A percentile compares a stretch with the other conserved stretches of the same genome.
Evolutionary conservation across 768 basidiomycete species (phyloP).

Genomic region (Calocera cornea): DNA sequence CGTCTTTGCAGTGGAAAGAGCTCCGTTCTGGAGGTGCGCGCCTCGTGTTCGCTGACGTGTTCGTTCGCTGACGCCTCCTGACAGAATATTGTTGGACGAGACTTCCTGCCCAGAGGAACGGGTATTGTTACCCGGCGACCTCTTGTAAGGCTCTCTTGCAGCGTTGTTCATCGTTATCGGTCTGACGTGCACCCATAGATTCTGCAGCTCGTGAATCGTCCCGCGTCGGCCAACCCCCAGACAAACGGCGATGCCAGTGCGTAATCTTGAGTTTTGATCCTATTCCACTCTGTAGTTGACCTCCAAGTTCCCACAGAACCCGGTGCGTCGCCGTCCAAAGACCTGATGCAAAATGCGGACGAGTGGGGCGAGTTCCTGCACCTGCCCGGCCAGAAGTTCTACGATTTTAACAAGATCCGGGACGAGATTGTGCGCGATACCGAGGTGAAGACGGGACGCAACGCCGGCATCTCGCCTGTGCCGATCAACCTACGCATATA

Average conservation of each 20-base stretch:
- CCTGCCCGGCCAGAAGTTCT: conserved; percentile 92
- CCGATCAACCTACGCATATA: conserved; percentile 97
- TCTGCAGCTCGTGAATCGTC: conserved; percentile 86
- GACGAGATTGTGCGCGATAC: conserved; percentile 95
- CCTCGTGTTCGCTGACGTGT: not conserved
- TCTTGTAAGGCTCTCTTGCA: conserved; percentile 41
- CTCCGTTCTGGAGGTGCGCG: conserved; percentile 75
- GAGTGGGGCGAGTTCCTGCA: conserved; percentile 99
- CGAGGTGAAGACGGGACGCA: conserved; percentile 95
- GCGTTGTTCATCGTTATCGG: conserved; percentile 6
- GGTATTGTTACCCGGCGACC: conserved; percentile 98
- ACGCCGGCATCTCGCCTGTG: conserved; percentile 85
- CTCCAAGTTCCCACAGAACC: conserved; percentile 20
- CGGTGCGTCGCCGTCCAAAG: conserved; percentile 38
- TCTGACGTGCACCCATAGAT: conserved; percentile 35
- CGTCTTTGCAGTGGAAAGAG: conserved; percentile 57
- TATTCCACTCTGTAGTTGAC: not conserved
- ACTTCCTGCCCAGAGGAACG: conserved; percentile 96
- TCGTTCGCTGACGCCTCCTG: not conserved
- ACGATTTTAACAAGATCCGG: conserved; percentile 92
- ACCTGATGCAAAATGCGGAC: conserved; percentile 73
- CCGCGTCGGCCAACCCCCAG: conserved; percentile 34
- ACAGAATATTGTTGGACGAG: conserved; percentile 93
- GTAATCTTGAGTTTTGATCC: conserved; percentile 16
- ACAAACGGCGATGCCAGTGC: conserved; percentile 35